A percentile compares a stretch with the other conserved stretches of the same genome.
Conservation (phyloP, 352 stramenopile genomes). For the Pythium brachiatum region DNA sequence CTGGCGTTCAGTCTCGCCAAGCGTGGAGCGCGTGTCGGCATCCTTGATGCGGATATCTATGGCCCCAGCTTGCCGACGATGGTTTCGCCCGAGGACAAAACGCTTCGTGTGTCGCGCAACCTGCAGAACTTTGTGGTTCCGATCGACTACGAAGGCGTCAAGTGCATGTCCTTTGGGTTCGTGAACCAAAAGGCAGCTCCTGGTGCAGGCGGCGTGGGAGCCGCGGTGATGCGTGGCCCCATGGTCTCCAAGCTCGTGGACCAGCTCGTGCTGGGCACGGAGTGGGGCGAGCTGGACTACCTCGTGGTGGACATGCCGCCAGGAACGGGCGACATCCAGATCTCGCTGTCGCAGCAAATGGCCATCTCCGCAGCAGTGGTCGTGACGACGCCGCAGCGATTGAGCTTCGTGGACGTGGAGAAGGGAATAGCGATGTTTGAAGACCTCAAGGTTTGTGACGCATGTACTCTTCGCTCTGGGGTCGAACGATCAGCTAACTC, state of each 20-base stretch:
- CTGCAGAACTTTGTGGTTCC: constrained; percentile 79
- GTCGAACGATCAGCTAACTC: neutral
- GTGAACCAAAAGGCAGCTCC: constrained; percentile 85
- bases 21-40: constrained; percentile 92
- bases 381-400: constrained; percentile 97
- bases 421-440: constrained; percentile 99
- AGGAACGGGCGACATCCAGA: constrained; percentile 99
- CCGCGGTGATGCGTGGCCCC: constrained; percentile 95
- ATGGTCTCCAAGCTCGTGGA: constrained; percentile 98
- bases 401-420: constrained; percentile 98
- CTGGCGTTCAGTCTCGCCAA: constrained; percentile 94
- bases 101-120: constrained; percentile 63
- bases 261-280: constrained; percentile 94
- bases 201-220: constrained; percentile 73
- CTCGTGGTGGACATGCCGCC: constrained; percentile 98
- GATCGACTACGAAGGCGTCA: constrained; percentile 85
- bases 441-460: constrained; percentile 83
- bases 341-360: constrained; percentile 97
- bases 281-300: constrained; percentile 99
- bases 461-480: neutral
- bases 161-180: constrained; percentile 93
- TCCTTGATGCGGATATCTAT: constrained; percentile 99
- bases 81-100: constrained; percentile 72
- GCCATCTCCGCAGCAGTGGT: constrained; percentile 98
- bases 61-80: constrained; percentile 98